A percentile compares a stretch with the other conserved stretches of the same genome.
Evolutionary conservation across 345 rosid genomes (phyloP).

Genomic region (Citrus cavaleriei): DNA sequence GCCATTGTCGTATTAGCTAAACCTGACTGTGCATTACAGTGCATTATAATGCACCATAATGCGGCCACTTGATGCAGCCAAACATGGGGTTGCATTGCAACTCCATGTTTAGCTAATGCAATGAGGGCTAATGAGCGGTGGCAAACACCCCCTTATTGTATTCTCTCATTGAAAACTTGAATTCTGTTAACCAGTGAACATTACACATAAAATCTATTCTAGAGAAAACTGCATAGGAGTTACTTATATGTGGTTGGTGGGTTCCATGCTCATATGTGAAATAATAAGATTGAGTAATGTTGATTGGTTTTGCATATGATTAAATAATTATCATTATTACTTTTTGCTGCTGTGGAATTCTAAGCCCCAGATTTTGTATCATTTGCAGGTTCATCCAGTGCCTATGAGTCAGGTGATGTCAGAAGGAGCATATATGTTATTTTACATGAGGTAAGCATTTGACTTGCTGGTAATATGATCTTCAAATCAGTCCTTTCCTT

Average conservation of each 20-base stretch:
- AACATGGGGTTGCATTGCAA: too few relatives aligned
- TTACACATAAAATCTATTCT: not conserved
- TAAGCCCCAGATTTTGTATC: slow-evolving; percentile 1
- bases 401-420: slow-evolving; percentile 85
- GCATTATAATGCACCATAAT: too few relatives aligned
- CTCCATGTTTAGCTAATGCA: too few relatives aligned
- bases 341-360: not conserved
- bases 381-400: slow-evolving; percentile 61
- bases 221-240: not conserved
- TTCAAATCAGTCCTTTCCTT: not conserved
- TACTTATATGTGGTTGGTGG: not conserved
- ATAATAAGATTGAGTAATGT: not conserved
- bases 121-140: too few relatives aligned
- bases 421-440: slow-evolving; percentile 87
- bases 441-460: slow-evolving; percentile 65
- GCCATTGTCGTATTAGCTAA: too few relatives aligned
- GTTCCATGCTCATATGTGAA: not conserved
- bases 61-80: too few relatives aligned
- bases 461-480: not conserved
- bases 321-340: not conserved
- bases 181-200: not conserved
- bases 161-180: not conserved
- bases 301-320: not conserved
- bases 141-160: too few relatives aligned
- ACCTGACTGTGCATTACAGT: too few relatives aligned